Conservation (phyloP, 1,139 yeast genomes). For the Lodderomyces parapsilosis region DNA sequence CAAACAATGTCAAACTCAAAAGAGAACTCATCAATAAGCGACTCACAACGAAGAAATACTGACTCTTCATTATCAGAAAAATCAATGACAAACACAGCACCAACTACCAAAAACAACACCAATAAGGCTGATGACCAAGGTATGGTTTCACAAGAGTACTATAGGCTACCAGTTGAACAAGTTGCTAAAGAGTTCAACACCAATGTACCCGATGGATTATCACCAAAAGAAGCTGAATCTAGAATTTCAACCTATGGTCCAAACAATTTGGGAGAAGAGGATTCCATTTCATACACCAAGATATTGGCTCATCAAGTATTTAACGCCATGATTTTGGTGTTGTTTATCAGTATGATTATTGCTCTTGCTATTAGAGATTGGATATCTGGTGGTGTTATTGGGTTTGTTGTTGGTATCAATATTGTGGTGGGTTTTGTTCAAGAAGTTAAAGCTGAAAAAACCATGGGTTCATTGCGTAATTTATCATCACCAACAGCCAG, state of each 20-base stretch:
- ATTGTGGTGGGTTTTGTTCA: constrained; percentile 70
- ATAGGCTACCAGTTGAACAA: constrained; percentile 32
- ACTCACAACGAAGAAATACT: constrained; percentile 8
- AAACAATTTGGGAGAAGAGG: constrained; percentile 62
- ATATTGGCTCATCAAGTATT: constrained; percentile 70
- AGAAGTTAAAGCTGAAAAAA: constrained; percentile 72
- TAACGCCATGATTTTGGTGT: constrained; percentile 79
- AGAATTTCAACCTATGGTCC: constrained; percentile 43
- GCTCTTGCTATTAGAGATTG: constrained; percentile 76
- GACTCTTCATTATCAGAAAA: constrained; percentile 11
- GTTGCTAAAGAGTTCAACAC: constrained; percentile 40
- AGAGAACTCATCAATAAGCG: constrained; percentile 6
- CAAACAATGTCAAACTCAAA: constrained; percentile 8
- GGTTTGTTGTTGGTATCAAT: constrained; percentile 65
- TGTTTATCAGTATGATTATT: constrained; percentile 71
- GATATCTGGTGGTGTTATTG: constrained; percentile 84
- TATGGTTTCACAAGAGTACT: constrained; percentile 11
- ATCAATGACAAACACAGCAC: constrained; percentile 3
- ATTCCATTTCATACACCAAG: constrained; percentile 52
- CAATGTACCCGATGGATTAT: constrained; percentile 48
- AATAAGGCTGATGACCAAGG: not conserved
- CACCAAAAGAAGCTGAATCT: constrained; percentile 31
- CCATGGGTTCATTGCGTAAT: constrained; percentile 73
- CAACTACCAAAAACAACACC: not conserved
- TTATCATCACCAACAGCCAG: constrained; percentile 74